Percentiles rank a stretch among this genome's conserved stretches.
phyloP scores from a whole-genome alignment of 148 eudicot genomes.

The Dianthus caryophyllus region DNA sequence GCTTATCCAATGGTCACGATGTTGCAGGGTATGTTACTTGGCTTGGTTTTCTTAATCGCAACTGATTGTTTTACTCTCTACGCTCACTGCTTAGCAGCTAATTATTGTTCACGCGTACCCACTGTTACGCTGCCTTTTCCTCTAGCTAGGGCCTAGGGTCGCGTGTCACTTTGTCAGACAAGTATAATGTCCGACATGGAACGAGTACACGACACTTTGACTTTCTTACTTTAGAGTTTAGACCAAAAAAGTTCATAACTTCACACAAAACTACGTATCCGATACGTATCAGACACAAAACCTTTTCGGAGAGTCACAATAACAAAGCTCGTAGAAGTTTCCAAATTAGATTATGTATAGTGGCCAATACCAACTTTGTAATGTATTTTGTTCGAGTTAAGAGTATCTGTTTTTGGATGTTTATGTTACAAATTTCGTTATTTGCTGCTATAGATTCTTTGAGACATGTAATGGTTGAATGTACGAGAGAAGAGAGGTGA shows the following conservation, averaged over 20 bases:
- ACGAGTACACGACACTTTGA: no score
- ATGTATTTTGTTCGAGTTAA: background rate
- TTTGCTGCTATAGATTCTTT: background rate
- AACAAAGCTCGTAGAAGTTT: no score
- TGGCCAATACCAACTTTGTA: background rate
- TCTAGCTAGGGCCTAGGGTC: no score
- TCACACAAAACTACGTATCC: no score
- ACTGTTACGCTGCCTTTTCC: background rate
- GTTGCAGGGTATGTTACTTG: conserved; percentile 42
- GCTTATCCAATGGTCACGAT: conserved; percentile 51
- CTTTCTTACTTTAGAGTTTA: no score
- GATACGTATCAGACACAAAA: no score
- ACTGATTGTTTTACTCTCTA: background rate
- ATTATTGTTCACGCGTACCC: background rate
- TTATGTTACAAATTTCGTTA: background rate
- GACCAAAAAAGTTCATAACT: no score
- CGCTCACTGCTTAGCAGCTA: background rate
- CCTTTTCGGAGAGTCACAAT: no score
- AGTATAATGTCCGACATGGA: no score
- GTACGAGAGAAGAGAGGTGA: background rate
- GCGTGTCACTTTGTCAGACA: no score
- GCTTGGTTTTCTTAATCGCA: background rate
- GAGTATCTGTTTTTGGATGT: background rate
- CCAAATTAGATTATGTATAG: background rate
- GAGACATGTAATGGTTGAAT: background rate